Evolutionary conservation across 495 filamentous ascomycete species (phyloP).

Genomic region (Podospora tetraspora): DNA sequence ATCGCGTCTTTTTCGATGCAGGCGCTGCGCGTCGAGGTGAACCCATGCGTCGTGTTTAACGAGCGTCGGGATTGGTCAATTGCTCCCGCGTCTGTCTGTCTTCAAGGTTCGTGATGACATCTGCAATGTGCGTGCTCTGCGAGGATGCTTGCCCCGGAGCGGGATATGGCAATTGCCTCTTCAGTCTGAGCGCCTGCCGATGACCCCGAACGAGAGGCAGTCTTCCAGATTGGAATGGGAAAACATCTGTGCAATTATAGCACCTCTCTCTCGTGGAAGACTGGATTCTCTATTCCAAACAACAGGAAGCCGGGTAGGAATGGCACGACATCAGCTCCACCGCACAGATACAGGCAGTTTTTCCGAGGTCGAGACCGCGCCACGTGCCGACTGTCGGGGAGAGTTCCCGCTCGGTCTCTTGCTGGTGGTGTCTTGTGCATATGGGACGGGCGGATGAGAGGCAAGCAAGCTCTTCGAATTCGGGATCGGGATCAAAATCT

Average conservation of each 20-base stretch:
- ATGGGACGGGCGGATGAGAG: background rate
- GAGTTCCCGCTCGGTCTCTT: background rate
- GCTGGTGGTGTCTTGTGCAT: background rate
- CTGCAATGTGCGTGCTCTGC: background rate
- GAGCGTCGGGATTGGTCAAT: slow-evolving; percentile 18
- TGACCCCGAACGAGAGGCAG: background rate
- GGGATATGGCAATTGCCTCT: background rate
- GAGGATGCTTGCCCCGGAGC: too few relatives aligned
- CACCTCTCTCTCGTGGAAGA: background rate
- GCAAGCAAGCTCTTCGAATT: background rate
- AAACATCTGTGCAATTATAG: background rate
- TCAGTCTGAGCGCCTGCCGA: background rate
- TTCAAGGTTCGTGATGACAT: background rate
- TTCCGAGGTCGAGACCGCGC: background rate
- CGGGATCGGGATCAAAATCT: background rate
- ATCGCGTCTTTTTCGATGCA: slow-evolving; percentile 19
- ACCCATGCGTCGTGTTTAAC: background rate
- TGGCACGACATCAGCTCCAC: background rate
- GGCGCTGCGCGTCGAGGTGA: background rate
- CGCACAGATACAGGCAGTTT: background rate
- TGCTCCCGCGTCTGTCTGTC: background rate
- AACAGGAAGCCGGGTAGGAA: background rate
- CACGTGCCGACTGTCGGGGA: background rate
- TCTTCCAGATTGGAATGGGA: background rate
- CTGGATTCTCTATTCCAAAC: background rate